Base-by-base conservation (phyloP, 2,329 filamentous ascomycete genomes). In the Cytospora leucostoma region DNA sequence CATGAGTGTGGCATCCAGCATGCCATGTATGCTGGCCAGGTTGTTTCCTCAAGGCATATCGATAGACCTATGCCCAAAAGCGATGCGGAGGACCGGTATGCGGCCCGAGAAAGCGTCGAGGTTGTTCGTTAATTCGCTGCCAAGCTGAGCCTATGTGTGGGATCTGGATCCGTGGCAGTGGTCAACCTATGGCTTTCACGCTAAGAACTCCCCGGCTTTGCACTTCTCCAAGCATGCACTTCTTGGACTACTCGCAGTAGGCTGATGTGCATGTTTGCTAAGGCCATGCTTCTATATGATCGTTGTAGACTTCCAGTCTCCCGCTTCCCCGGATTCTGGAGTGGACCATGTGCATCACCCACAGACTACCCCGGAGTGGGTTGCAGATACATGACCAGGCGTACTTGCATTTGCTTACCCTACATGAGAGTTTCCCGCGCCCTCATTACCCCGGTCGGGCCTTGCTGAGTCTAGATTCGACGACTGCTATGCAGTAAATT, bases 71-170 rank as follows among this genome's bases (percentile, higher is more conserved):
- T 47, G 8, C 44, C 44, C 4, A 38, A 49, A 32, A 47, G 33
- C 13, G 52, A 38, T 44, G 13, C 62, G 34, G 47, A 27, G 47
- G 40, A 12, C 56, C 60, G 60, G 63, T 63, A 57, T 32, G 7
- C 63, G 63, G 63, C 56, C 63, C 63, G 63, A 19, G 33, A 15
- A 65, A 59, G 60, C 63, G 52, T 56, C n/a, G 27, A 38, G 6
- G 13, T 21, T 3, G 21, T 32, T 37, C 35, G 12, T 19, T 32
- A 4, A 32, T 13, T 17, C 8, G 12, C 12, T 44, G 15, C 2
- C 40, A 15, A 44, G 7, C 19, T 7, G 40, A n/a, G 6, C 40
- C 40, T n/a, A 44, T 44, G 17, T 7, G 17, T 8, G 17, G 21
- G n/a, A 47, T 11, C 21, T 47, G 40, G 40, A 4, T 4, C 15